These are phyloP conservation scores for Sarocladiaceae sp. DNA, from an alignment of 2,329 filamentous ascomycete species.

Conservation along the genomic window DNA sequence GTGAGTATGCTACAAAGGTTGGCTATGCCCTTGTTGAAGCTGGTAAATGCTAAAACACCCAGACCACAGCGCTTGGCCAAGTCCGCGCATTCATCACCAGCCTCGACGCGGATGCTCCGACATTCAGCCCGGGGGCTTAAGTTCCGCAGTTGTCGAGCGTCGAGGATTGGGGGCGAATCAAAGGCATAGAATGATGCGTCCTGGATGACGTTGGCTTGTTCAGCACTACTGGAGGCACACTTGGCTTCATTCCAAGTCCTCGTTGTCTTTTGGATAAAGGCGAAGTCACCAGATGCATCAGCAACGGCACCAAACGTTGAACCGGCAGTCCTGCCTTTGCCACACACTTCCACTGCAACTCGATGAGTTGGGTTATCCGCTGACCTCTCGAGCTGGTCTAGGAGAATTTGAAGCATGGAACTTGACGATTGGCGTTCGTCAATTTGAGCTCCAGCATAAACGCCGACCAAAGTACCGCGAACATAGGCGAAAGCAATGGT, in stretches of 20 bases:
- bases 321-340: not conserved
- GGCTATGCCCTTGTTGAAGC: constrained; percentile 21
- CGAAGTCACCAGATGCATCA: constrained; percentile 19
- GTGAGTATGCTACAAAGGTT: constrained; percentile 24
- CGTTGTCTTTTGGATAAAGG: constrained; percentile 21
- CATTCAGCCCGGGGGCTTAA: constrained; percentile 18
- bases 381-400: not conserved
- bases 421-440: not conserved
- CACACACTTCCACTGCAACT: not conserved
- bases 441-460: not conserved
- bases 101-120: constrained; percentile 15
- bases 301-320: constrained; percentile 22
- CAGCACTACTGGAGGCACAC: constrained; percentile 15
- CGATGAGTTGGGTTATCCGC: not conserved
- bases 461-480: not conserved
- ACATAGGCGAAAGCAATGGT: not conserved
- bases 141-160: not conserved
- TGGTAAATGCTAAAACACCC: constrained; percentile 21
- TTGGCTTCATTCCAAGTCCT: constrained; percentile 19
- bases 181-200: constrained; percentile 16
- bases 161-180: constrained; percentile 12
- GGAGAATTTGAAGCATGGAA: not conserved
- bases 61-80: constrained; percentile 29
- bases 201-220: constrained; percentile 4
- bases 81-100: constrained; percentile 25